phyloP scores from a whole-genome alignment of 352 stramenopile species.

The Globisporangium recalcitrans region DNA sequence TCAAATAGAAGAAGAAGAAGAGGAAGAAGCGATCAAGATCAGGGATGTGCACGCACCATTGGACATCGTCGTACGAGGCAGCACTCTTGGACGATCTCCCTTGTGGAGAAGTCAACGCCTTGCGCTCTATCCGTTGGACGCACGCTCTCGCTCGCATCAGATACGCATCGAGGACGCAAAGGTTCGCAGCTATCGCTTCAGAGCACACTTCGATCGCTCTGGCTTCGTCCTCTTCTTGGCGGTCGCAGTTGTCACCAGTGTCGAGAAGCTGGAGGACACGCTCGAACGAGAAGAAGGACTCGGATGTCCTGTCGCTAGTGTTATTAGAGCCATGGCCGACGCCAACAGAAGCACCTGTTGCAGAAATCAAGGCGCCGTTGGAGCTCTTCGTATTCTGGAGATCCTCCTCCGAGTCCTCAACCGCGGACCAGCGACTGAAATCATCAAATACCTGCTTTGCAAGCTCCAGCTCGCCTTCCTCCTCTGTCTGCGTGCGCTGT shows the following conservation, averaged over 20 bases:
- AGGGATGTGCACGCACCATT: neutral
- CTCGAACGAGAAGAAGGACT: slow-evolving; percentile 11
- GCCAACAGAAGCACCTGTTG: neutral
- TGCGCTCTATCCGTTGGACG: slow-evolving; percentile 10
- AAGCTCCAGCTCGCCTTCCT: slow-evolving; percentile 22
- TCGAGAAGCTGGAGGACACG: slow-evolving; percentile 9
- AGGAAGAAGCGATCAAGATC: neutral
- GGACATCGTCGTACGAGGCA: slow-evolving; percentile 5
- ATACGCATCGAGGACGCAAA: slow-evolving; percentile 18
- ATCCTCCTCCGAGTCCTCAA: slow-evolving; percentile 16
- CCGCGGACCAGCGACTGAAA: slow-evolving; percentile 36
- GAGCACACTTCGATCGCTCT: slow-evolving; percentile 17
- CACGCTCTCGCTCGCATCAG: slow-evolving; percentile 14
- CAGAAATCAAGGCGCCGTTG: neutral
- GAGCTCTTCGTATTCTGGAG: neutral
- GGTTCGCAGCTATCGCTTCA: slow-evolving; percentile 18
- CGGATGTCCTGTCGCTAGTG: neutral
- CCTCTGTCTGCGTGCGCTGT: slow-evolving; percentile 14
- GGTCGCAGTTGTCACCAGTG: neutral
- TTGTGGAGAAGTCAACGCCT: neutral
- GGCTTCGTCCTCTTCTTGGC: neutral
- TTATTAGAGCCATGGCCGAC: neutral
- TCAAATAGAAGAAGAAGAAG: neutral
- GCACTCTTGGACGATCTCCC: neutral
- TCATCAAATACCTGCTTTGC: slow-evolving; percentile 31